phyloP scores from a whole-genome alignment of 108 stramenopile species.

The Asterionellopsis glacialis region DNA sequence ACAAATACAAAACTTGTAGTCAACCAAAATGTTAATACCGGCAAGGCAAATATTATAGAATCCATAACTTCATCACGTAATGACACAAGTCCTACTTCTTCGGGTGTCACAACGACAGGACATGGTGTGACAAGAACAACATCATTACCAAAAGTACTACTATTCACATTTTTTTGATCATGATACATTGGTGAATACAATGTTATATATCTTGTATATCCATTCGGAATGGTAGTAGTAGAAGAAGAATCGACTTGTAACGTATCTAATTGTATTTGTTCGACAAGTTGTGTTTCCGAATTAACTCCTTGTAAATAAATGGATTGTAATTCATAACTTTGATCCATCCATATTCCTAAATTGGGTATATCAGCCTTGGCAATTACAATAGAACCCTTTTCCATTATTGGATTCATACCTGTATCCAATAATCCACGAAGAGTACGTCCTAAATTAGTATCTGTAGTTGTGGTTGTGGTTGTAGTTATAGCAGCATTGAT shows the following conservation, averaged over 20 bases:
- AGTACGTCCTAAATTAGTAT: too few relatives aligned
- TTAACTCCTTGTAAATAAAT: slow-evolving; percentile 49
- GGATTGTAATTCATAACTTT: slow-evolving; percentile 39
- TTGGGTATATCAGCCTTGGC: too few relatives aligned
- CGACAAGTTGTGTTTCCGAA: slow-evolving; percentile 33
- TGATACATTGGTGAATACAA: slow-evolving; percentile 25
- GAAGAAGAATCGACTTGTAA: slow-evolving; percentile 13
- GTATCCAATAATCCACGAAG: too few relatives aligned
- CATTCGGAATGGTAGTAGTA: slow-evolving; percentile 2
- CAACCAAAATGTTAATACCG: slow-evolving; percentile 52
- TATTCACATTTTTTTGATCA: neutral
- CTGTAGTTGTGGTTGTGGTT: too few relatives aligned
- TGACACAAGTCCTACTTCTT: slow-evolving; percentile 48
- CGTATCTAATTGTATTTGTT: slow-evolving; percentile 18
- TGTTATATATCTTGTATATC: slow-evolving; percentile 18
- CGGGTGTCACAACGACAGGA: slow-evolving; percentile 46
- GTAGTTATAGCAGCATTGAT: too few relatives aligned
- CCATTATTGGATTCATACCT: too few relatives aligned
- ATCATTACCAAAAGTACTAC: too few relatives aligned
- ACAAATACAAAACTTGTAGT: slow-evolving; percentile 36
- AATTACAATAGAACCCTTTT: too few relatives aligned
- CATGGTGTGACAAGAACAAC: too few relatives aligned
- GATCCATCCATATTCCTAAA: slow-evolving; percentile 33
- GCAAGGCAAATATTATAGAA: slow-evolving; percentile 39
- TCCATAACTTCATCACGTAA: slow-evolving; percentile 34